Conservation (phyloP, 116 monocot genomes). For the Dioscorea cayenensis region DNA sequence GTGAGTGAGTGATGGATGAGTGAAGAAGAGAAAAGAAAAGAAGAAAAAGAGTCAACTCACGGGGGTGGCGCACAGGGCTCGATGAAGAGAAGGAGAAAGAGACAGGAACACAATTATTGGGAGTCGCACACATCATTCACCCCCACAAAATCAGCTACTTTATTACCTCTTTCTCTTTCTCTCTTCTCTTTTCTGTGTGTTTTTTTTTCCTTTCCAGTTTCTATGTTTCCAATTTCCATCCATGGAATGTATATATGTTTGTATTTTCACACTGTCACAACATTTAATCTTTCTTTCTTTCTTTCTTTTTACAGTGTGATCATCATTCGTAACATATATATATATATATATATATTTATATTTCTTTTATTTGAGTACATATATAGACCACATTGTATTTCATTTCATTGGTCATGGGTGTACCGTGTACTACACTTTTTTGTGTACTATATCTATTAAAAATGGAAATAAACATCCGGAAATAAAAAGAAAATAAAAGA, state of each 20-base stretch:
- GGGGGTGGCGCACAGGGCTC: not conserved
- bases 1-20: not conserved
- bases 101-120: constrained; percentile 8
- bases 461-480: too few species aligned
- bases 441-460: too few species aligned
- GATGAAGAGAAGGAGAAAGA: not conserved
- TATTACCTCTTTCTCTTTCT: not conserved
- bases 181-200: not conserved
- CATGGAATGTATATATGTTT: not conserved
- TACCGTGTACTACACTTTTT: too few species aligned
- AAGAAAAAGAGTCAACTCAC: not conserved
- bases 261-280: too few species aligned
- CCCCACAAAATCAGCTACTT: constrained; percentile 6
- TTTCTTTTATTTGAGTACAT: too few species aligned
- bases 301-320: too few species aligned
- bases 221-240: not conserved
- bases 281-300: too few species aligned
- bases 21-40: not conserved
- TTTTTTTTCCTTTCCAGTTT: not conserved
- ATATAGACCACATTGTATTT: too few species aligned
- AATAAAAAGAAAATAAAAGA: too few species aligned
- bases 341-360: too few species aligned
- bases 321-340: too few species aligned
- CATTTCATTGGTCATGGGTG: too few species aligned
- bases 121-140: constrained; percentile 14